Percentiles rank a stretch among this genome's conserved stretches.
These are phyloP conservation scores for Penicillium sp. DNA, from an alignment of 2,329 filamentous ascomycete genomes.

Conservation along the genomic window DNA sequence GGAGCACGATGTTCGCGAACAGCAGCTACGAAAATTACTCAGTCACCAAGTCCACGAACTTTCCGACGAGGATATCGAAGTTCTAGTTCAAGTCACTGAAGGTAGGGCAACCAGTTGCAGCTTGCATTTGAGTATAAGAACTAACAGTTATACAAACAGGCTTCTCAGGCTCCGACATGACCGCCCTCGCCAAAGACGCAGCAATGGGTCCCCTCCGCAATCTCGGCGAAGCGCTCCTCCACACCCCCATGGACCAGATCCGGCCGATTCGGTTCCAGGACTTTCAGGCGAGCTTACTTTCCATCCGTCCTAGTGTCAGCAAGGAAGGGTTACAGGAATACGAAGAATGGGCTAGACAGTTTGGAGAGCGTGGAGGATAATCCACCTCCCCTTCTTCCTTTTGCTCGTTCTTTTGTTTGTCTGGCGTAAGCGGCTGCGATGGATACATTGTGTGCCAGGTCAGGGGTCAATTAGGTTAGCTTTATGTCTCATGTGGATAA, in stretches of 20 bases:
- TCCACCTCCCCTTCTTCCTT: too few relatives aligned
- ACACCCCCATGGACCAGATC: constrained; percentile 91
- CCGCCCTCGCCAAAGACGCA: constrained; percentile 89
- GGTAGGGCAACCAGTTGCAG: too few relatives aligned
- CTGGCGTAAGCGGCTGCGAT: too few relatives aligned
- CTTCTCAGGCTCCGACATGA: constrained; percentile 97
- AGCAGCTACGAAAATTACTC: constrained; percentile 69
- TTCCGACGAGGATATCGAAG: constrained; percentile 60
- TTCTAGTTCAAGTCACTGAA: constrained; percentile 68
- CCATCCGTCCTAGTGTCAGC: constrained; percentile 82
- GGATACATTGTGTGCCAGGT: too few relatives aligned
- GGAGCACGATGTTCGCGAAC: constrained; percentile 68
- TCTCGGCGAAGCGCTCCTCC: constrained; percentile 76
- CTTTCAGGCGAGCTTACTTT: constrained; percentile 72
- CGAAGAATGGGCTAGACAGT: constrained; percentile 88
- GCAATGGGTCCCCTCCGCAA: constrained; percentile 92
- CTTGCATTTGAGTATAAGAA: too few relatives aligned
- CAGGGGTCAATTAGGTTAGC: too few relatives aligned
- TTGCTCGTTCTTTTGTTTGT: too few relatives aligned
- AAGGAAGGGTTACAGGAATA: constrained; percentile 75
- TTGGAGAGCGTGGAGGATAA: constrained; percentile 82
- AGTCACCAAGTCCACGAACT: constrained; percentile 81
- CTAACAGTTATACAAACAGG: too few relatives aligned
- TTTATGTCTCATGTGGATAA: too few relatives aligned
- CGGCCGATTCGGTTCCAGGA: constrained; percentile 73